A percentile compares a stretch with the other conserved stretches of the same genome.
Conservation (phyloP, 148 eudicot species). For the Nepenthes mirabilis region DNA sequence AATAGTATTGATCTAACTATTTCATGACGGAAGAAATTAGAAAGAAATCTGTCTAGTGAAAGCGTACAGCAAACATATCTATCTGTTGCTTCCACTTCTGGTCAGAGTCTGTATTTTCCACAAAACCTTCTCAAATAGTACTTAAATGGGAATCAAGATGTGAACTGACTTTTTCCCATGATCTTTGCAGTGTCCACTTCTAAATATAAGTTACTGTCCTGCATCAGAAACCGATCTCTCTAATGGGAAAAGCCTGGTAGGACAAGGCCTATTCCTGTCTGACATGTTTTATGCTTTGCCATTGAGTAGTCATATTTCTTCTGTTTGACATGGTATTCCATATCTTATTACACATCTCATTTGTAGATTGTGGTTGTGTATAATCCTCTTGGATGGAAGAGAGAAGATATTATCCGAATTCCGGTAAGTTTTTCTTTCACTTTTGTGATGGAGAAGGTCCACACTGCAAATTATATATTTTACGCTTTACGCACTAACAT, state of each 20-base stretch:
- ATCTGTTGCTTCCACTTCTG: no score
- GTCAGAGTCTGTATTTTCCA: no score
- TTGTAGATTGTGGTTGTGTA: conserved; percentile 67
- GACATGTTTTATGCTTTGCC: neutral
- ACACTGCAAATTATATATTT: no score
- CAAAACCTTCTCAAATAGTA: conserved; percentile 1
- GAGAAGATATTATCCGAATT: conserved; percentile 56
- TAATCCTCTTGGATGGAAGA: conserved; percentile 88
- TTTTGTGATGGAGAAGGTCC: no score
- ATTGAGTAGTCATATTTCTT: neutral
- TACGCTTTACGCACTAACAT: no score
- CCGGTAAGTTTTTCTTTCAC: conserved; percentile 47
- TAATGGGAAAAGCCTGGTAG: conserved; percentile 62
- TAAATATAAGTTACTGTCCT: conserved; percentile 87
- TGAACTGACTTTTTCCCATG: conserved; percentile 7
- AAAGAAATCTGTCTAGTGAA: no score
- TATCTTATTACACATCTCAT: conserved; percentile 4
- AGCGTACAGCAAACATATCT: no score
- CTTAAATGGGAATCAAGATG: neutral
- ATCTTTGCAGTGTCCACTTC: conserved; percentile 75
- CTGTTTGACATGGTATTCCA: neutral
- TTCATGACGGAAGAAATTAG: no score
- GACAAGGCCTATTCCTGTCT: conserved; percentile 4
- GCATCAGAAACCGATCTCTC: conserved; percentile 72
- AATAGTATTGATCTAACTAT: no score